Percentiles rank a stretch among this genome's conserved stretches.
These are phyloP conservation scores for Cladosporium sp. DNA, from an alignment of 2,329 filamentous ascomycete species.

Conservation along the genomic window DNA sequence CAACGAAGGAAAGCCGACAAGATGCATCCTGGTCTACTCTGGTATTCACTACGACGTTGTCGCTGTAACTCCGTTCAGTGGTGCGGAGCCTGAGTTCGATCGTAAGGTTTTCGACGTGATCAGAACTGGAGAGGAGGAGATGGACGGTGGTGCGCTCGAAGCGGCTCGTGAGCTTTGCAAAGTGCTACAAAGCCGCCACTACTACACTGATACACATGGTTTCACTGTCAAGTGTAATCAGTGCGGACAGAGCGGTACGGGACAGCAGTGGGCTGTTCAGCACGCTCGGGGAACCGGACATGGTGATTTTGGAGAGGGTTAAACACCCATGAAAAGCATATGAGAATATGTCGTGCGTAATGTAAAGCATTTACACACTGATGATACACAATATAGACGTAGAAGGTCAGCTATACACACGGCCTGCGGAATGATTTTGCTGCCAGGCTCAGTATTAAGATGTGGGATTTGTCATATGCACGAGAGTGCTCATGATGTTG, in stretches of 20 bases:
- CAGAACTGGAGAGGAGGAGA: constrained; percentile 30
- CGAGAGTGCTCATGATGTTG: too few relatives aligned
- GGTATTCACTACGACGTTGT: constrained; percentile 94
- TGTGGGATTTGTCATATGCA: too few relatives aligned
- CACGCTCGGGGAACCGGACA: constrained; percentile 62
- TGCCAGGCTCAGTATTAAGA: too few relatives aligned
- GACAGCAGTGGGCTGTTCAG: constrained; percentile 57
- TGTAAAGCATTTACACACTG: too few relatives aligned
- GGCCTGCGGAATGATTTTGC: too few relatives aligned
- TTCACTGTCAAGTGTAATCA: constrained; percentile 75
- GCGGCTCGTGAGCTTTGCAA: constrained; percentile 53
- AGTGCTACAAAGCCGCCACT: constrained; percentile 66
- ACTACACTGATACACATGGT: constrained; percentile 82
- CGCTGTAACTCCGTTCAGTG: constrained; percentile 63
- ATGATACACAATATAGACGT: too few relatives aligned
- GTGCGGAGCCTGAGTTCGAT: constrained; percentile 69
- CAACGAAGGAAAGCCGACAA: constrained; percentile 65
- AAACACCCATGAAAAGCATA: too few relatives aligned
- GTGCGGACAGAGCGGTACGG: constrained; percentile 65
- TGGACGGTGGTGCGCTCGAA: constrained; percentile 51
- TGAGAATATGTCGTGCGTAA: too few relatives aligned
- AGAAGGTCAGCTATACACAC: too few relatives aligned
- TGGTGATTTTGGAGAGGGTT: constrained; percentile 49
- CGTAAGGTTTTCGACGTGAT: constrained; percentile 65
- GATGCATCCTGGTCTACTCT: constrained; percentile 82